Evolutionary conservation across 805 yeast genomes (phyloP), one percentile per base, ranked within the genome.

Genomic region (Saccharomycopsis sp.): DNA sequence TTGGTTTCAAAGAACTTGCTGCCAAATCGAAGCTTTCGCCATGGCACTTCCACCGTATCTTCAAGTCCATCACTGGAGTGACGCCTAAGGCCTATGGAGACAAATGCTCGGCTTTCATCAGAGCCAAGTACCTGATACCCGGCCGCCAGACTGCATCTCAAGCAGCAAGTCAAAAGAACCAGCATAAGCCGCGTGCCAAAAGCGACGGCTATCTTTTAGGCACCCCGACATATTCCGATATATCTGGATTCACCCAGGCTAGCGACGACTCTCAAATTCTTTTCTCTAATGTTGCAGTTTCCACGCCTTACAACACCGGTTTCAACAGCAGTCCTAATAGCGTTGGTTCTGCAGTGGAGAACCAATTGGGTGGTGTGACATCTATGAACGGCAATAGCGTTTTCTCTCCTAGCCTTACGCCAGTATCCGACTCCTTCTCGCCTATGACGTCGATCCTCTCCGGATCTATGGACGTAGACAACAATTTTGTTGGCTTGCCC

Each of bases 11-110:
- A 69, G 96, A 90, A 68, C 77, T 90, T 66, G 97, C 96, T 7
- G 84, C 89, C 20, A 87, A 89, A 67, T 84, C 91, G 8, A 86
- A 86, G 63, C 77, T 90, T 59, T 81, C 89, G 9, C 94, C 96
- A 24, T 90, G 96, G 96, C 97, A 90, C 71, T 90, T 90, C 71
- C 97, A 90, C 74, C 76, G 97, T 54, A 96, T 90, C 23, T 90
- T 90, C 76, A 86, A 90, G 70, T 80, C 85, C 57, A 88, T 89
- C 61, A 87, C 95, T 3, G 92, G 95, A 1, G 78, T 89, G 59
- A 89, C 97, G 0, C 96, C 96, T 23, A 88, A 89, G 73, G 85
- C 89, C 4, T 89, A 89, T 66, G 96, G 96, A 54, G 96, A 89
- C 67, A 83, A 84, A 62, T 87, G 96, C 67, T 85, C 82, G 76